phyloP scores from a whole-genome alignment of 495 filamentous ascomycete genomes.

The Peziza echinospora region DNA sequence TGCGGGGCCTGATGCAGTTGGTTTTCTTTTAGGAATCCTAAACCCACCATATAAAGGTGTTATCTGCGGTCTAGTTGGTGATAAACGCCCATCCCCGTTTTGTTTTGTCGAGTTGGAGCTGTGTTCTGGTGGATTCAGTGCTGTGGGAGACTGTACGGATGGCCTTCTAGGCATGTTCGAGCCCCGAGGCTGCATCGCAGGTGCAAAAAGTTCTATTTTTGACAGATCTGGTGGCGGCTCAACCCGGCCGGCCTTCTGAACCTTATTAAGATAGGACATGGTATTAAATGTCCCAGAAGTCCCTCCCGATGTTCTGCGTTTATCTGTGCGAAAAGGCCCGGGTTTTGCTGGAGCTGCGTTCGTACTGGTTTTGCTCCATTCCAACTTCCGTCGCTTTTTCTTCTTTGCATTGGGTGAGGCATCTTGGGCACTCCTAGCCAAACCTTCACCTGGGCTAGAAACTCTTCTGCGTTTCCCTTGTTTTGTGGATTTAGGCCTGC shows the following conservation, averaged over 20 bases:
- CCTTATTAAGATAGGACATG: slow-evolving; percentile 3
- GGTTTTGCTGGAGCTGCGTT: not conserved
- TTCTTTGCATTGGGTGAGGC: not conserved
- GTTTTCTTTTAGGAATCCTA: slow-evolving; percentile 4
- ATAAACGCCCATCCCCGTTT: too few species aligned
- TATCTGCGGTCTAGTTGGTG: not conserved
- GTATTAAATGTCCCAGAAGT: not conserved
- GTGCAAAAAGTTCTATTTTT: slow-evolving; percentile 22
- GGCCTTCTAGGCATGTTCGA: too few species aligned
- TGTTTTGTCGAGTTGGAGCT: too few species aligned
- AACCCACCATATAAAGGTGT: not conserved
- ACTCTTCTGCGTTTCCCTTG: not conserved
- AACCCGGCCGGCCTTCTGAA: slow-evolving; percentile 13
- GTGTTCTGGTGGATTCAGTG: too few species aligned
- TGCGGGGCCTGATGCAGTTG: too few species aligned
- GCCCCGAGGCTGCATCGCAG: slow-evolving; percentile 5
- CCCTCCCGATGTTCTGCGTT: not conserved
- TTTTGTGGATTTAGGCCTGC: not conserved
- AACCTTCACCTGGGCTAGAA: not conserved
- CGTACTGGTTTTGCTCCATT: too few species aligned
- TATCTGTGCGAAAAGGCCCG: not conserved
- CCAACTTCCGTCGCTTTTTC: not conserved
- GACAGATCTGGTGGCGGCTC: slow-evolving; percentile 16
- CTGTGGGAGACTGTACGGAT: too few species aligned
- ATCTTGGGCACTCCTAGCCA: not conserved